phyloP scores from a whole-genome alignment of 108 stramenopile genomes.

The Chaetoceros tenuissimus region DNA sequence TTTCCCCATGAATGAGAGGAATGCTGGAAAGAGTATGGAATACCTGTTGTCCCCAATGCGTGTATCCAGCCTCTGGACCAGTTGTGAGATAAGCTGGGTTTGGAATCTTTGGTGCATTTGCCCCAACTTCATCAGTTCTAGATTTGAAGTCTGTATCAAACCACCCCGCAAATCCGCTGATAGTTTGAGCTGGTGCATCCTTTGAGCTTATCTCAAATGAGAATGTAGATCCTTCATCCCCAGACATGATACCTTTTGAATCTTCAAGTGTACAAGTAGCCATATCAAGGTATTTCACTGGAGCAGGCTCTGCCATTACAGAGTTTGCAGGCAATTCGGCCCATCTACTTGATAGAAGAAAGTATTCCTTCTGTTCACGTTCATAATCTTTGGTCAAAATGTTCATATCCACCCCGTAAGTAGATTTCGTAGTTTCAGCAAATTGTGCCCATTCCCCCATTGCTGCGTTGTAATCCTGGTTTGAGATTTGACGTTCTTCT shows the following conservation, averaged over 20 bases:
- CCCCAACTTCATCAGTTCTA: slow-evolving; percentile 60
- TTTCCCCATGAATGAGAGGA: slow-evolving; percentile 60
- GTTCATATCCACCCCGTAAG: slow-evolving; percentile 90
- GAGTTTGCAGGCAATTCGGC: slow-evolving; percentile 78
- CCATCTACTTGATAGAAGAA: slow-evolving; percentile 86
- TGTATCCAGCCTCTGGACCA: slow-evolving; percentile 92
- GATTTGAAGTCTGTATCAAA: slow-evolving; percentile 92
- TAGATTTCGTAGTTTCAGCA: slow-evolving; percentile 64
- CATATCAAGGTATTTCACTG: slow-evolving; percentile 85
- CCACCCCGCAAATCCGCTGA: slow-evolving; percentile 96
- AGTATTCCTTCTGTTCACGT: slow-evolving; percentile 93
- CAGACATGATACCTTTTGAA: slow-evolving; percentile 60
- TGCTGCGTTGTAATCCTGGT: slow-evolving; percentile 71
- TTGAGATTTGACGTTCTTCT: slow-evolving; percentile 71
- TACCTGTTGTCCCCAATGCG: slow-evolving; percentile 98
- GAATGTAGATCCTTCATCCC: slow-evolving; percentile 45
- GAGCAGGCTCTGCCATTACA: slow-evolving; percentile 68
- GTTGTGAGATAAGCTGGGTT: slow-evolving; percentile 85
- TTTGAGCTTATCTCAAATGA: slow-evolving; percentile 65
- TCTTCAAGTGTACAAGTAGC: slow-evolving; percentile 91
- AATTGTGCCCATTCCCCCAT: slow-evolving; percentile 93
- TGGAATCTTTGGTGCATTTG: slow-evolving; percentile 42
- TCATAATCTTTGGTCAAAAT: slow-evolving; percentile 80
- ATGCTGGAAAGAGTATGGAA: slow-evolving; percentile 74
- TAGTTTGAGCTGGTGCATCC: slow-evolving; percentile 27